A percentile compares a stretch with the other conserved stretches of the same genome.
phyloP scores from a whole-genome alignment of 371 early-diverging fungal genomes.

The Mortierella sp. region DNA sequence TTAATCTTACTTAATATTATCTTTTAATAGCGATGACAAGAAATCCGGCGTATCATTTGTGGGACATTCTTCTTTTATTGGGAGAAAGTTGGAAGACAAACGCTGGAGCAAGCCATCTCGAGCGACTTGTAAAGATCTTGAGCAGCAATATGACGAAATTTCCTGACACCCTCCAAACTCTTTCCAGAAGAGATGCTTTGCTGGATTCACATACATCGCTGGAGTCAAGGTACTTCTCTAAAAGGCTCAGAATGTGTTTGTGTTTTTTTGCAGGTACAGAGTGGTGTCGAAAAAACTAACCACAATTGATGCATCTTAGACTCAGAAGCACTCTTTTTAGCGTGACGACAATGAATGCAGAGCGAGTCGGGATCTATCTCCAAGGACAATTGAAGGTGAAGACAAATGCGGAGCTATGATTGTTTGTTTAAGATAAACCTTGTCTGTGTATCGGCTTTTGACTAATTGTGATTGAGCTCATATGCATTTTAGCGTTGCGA shows the following conservation, averaged over 20 bases:
- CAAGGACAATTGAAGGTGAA: constrained; percentile 31
- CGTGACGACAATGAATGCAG: constrained; percentile 17
- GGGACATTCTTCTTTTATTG: constrained; percentile 27
- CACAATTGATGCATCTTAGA: not conserved
- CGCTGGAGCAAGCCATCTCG: not conserved
- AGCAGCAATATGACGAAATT: not conserved
- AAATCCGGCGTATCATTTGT: constrained; percentile 39
- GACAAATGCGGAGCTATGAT: too few relatives aligned
- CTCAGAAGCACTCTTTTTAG: constrained; percentile 24
- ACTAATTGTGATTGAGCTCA: not conserved
- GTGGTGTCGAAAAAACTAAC: not conserved
- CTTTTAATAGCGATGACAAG: constrained; percentile 15
- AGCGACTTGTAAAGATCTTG: constrained; percentile 10
- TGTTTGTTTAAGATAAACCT: not conserved
- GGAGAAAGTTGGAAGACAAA: constrained; percentile 1
- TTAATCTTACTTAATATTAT: not conserved
- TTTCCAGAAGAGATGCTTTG: constrained; percentile 18
- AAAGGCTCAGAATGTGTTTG: too few relatives aligned
- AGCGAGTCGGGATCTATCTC: constrained; percentile 32
- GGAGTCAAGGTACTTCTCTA: constrained; percentile 16
- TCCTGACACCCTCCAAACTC: not conserved
- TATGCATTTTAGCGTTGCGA: constrained; percentile 4
- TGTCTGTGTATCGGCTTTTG: too few relatives aligned
- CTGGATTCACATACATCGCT: not conserved
- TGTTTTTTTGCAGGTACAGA: not conserved